Base-by-base conservation (phyloP, 2,329 filamentous ascomycete species). In the Tympanopsis confertula region DNA sequence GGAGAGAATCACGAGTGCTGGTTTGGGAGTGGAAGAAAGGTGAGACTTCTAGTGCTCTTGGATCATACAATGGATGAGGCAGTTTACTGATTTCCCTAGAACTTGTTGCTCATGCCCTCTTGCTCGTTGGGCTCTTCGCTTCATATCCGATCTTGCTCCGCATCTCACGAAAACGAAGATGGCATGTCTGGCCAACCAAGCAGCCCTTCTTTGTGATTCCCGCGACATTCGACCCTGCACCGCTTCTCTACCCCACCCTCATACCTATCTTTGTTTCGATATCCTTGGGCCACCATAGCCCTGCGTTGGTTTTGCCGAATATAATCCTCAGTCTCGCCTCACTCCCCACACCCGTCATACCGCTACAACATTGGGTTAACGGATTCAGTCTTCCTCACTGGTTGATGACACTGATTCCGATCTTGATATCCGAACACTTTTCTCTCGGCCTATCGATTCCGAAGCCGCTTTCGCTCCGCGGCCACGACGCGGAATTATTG, bases 171-270 rank as follows among this genome's bases (percentile, higher is more conserved):
- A 36, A 42, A 46, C 33, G 44, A 44, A 18, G 49, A 55, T 22
- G 39, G 49, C n/a, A 19, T 14, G 29, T 47, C 44, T 37, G 44
- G 56, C 56, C n/a, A 56, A 7, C 18, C 44, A 19, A 47, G 44
- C 41, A 46, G 66, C 20, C 61, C 17, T 33, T 65, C 1, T 49
- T 79, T 24, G 53, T 53, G 20, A 64, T 94, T 26, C 86, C 87
- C 1, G 63, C 76, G 3, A 69, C 74, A n/a, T 94, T 95, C 57
- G 89, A 96, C 51, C 88, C 87, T 3, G 89, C 89, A 5, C 86
- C 88, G 10, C 68, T 94, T n/a, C 59, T 95, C 40, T 96, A 95
- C 53, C 89, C 89, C 14, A 71, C 82, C 4, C 59, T 79, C 2
- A 68, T 94, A 20, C 86, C 88, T 1, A 60, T 88, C 13, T 68